phyloP scores from a whole-genome alignment of 306 rosid genomes.

The apple (Malus domestica) region DNA sequence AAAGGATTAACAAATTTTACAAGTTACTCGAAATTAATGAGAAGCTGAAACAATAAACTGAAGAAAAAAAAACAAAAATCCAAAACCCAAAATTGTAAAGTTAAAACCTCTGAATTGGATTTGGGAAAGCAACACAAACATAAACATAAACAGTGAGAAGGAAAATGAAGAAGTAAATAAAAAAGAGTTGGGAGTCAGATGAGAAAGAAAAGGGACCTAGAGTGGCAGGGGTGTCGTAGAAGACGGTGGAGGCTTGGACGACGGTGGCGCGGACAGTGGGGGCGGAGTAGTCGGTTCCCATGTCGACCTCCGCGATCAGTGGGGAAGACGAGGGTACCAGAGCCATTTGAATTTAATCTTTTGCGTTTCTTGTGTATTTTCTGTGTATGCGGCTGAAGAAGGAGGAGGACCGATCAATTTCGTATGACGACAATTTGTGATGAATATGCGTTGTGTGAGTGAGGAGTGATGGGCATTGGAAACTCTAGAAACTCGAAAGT shows the following conservation, averaged over 20 bases:
- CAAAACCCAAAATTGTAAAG: background rate
- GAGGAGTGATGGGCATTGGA: too few species aligned
- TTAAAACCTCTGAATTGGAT: background rate
- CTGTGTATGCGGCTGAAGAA: background rate
- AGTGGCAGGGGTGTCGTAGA: conserved; percentile 88
- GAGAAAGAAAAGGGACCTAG: conserved; percentile 32
- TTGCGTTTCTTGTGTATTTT: background rate
- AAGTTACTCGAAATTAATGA: background rate
- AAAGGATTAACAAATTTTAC: background rate
- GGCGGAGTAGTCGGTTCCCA: conserved; percentile 53
- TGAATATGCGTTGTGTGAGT: background rate
- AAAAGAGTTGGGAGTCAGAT: background rate
- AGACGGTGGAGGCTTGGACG: conserved; percentile 85
- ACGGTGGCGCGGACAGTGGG: conserved; percentile 74
- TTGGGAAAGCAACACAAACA: background rate
- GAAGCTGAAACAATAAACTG: background rate
- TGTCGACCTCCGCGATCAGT: conserved; percentile 61
- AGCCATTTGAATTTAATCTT: conserved; percentile 32
- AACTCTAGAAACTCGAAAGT: background rate
- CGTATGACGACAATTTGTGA: background rate
- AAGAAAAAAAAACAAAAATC: background rate
- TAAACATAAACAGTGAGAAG: background rate
- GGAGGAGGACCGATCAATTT: background rate
- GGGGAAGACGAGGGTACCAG: conserved; percentile 31
- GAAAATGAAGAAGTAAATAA: background rate